phyloP scores from a whole-genome alignment of 352 stramenopile species.

The Peronospora destructor region DNA sequence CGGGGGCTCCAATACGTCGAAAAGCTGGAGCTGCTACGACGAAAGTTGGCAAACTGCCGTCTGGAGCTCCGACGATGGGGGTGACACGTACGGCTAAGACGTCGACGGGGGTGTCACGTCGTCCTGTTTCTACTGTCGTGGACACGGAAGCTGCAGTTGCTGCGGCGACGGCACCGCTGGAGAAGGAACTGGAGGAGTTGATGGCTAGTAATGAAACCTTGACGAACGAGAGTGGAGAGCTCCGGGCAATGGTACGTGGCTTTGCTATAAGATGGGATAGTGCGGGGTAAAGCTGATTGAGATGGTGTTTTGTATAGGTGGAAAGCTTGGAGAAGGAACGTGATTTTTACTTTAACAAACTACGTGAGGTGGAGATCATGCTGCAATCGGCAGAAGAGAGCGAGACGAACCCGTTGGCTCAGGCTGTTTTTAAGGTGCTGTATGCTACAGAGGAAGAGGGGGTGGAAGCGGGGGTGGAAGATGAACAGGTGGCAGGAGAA shows the following conservation, averaged over 20 bases:
- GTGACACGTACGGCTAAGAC: constrained; percentile 12
- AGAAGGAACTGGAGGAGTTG: constrained; percentile 75
- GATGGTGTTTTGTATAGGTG: constrained; percentile 33
- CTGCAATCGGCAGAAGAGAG: constrained; percentile 70
- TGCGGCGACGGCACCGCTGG: constrained; percentile 37
- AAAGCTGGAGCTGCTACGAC: constrained; percentile 32
- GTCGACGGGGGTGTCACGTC: constrained; percentile 27
- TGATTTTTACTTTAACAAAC: constrained; percentile 99
- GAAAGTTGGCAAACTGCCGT: constrained; percentile 34
- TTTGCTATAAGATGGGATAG: background rate
- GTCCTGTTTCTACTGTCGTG: constrained; percentile 26
- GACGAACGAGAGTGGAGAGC: constrained; percentile 70
- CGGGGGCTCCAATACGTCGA: constrained; percentile 30
- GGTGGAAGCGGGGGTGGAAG: constrained; percentile 37
- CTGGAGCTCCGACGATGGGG: constrained; percentile 33
- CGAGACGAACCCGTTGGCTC: constrained; percentile 51
- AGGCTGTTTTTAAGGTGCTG: constrained; percentile 81
- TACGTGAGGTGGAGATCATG: constrained; percentile 96
- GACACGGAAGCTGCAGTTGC: constrained; percentile 27
- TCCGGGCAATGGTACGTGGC: constrained; percentile 55
- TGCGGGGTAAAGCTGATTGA: background rate
- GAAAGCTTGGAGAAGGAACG: constrained; percentile 90
- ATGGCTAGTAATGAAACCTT: constrained; percentile 56
- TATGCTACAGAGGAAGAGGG: constrained; percentile 72
- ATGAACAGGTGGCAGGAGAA: constrained; percentile 37